These are phyloP conservation scores for Gremmenia infestans DNA, from an alignment of 2,329 filamentous ascomycete species.

Conservation along the genomic window DNA sequence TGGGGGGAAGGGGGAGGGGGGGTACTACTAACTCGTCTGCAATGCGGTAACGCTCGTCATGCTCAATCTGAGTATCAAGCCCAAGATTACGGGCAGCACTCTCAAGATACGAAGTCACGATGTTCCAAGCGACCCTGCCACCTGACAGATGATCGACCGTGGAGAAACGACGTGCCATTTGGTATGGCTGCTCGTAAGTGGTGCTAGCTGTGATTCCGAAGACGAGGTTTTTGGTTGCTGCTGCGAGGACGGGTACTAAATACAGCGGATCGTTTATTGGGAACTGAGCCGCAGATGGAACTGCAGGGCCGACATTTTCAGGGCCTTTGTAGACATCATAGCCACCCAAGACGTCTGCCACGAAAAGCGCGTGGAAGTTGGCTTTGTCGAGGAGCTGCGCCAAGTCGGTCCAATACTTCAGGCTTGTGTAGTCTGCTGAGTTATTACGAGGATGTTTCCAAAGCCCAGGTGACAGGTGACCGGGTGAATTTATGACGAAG, in stretches of 20 bases:
- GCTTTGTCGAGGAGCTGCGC: conserved; percentile 55
- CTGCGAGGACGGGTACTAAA: conserved; percentile 62
- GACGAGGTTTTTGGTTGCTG: conserved; percentile 59
- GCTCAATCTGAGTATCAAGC: conserved; percentile 49
- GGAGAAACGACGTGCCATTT: conserved; percentile 13
- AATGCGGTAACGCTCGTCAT: conserved; percentile 60
- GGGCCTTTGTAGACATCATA: conserved; percentile 67
- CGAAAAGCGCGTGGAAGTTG: conserved; percentile 63
- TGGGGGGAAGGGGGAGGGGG: too few species aligned
- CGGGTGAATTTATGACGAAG: conserved; percentile 45
- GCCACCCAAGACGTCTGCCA: conserved; percentile 61
- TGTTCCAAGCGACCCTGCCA: conserved; percentile 22
- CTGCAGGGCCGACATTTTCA: conserved; percentile 52
- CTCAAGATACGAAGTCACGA: conserved; percentile 61
- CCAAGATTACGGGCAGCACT: conserved; percentile 59
- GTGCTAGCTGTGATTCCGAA: conserved; percentile 65
- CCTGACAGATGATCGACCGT: conserved; percentile 6
- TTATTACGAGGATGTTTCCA: conserved; percentile 62
- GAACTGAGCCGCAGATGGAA: conserved; percentile 61
- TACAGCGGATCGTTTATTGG: conserved; percentile 66
- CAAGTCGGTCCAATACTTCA: conserved; percentile 56
- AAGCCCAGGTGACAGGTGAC: conserved; percentile 51
- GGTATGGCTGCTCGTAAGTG: conserved; percentile 50
- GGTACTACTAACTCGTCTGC: conserved; percentile 44
- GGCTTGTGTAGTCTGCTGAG: conserved; percentile 55